phyloP scores from a whole-genome alignment of 2,329 filamentous ascomycete species.

The Colletotrichum abscissum region DNA sequence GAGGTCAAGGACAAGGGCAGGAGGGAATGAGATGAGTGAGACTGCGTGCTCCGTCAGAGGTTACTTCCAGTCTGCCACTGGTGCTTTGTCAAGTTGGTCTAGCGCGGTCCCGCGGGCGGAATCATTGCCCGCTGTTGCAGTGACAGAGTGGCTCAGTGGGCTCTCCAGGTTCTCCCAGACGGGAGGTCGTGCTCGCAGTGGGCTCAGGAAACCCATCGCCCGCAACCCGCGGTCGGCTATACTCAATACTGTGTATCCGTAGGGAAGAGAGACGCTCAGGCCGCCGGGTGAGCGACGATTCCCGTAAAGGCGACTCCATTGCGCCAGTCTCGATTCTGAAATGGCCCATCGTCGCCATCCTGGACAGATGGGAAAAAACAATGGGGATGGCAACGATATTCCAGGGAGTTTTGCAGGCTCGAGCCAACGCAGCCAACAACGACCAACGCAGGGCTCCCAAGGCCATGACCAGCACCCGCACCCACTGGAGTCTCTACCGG shows the following conservation, averaged over 20 bases:
- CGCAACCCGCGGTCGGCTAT: slow-evolving; percentile 7
- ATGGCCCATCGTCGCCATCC: neutral
- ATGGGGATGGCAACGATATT: neutral
- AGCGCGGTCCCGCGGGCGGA: neutral
- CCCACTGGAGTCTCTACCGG: neutral
- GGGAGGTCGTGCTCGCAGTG: slow-evolving; percentile 33
- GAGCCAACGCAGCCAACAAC: neutral
- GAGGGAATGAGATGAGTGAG: neutral
- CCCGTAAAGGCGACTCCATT: slow-evolving; percentile 19
- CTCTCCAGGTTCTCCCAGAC: neutral
- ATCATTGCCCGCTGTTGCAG: neutral
- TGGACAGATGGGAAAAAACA: neutral
- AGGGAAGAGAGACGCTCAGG: slow-evolving; percentile 18
- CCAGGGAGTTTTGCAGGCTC: slow-evolving; percentile 12
- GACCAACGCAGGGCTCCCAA: slow-evolving; percentile 14
- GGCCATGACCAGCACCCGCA: slow-evolving; percentile 14
- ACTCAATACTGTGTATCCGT: neutral
- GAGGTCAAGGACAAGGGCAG: slow-evolving; percentile 14
- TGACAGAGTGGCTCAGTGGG: neutral
- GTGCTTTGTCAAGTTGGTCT: neutral
- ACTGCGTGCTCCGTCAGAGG: neutral
- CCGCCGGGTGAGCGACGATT: slow-evolving; percentile 34
- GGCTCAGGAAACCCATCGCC: neutral
- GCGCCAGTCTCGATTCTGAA: neutral
- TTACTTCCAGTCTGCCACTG: neutral